Base-by-base conservation (phyloP, 768 basidiomycete genomes). In the Auricularia sp. region DNA sequence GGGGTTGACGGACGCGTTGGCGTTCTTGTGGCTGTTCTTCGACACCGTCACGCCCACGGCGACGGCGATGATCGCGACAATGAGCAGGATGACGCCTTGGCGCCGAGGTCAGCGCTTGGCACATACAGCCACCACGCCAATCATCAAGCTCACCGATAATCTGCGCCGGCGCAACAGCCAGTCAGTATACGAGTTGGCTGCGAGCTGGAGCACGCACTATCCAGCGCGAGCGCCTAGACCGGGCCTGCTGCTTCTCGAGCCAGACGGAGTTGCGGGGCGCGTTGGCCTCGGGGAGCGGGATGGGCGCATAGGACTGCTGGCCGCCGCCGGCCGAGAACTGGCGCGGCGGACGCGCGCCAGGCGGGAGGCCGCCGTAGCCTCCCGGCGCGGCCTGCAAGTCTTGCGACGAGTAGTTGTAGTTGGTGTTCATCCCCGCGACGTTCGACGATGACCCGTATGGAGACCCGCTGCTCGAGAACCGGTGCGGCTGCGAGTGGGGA, bases 41-140 rank as follows among this genome's bases (percentile, higher is more conserved):
- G 85, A 77, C 35, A 92, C 81, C 5, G 80, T 74, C 44, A 94
- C 84, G 29, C 90, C 91, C 24, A 87, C 80, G 33, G 78, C 80
- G 63, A 89, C 81, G 54, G 81, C 89, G 33, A 80, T 76, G 13
- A 42, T 14, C 8, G 13, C 13, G n/a, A 75, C 82, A 42, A 85
- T 79, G 61, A 92, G 72, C 59, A 80, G 73, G 35, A 82, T 65
- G 33, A 90, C 69, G 11, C 71, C 78, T 35, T 59, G 56, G 29
- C 24, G 56, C 29, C 16, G 14, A 59, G 56, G 24, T 35, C 56
- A 59, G 34, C 56, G 24, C 29, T 14, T 35, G 14, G 56, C 34
- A 2, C 8, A 33, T 1, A 2, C 56, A 6, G 6, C 6, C 56
- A 29, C 0, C 24, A 2, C 54, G 33, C 29, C 16, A 33, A 33